phyloP scores from a whole-genome alignment of 805 yeast species.

The Candida alai region DNA sequence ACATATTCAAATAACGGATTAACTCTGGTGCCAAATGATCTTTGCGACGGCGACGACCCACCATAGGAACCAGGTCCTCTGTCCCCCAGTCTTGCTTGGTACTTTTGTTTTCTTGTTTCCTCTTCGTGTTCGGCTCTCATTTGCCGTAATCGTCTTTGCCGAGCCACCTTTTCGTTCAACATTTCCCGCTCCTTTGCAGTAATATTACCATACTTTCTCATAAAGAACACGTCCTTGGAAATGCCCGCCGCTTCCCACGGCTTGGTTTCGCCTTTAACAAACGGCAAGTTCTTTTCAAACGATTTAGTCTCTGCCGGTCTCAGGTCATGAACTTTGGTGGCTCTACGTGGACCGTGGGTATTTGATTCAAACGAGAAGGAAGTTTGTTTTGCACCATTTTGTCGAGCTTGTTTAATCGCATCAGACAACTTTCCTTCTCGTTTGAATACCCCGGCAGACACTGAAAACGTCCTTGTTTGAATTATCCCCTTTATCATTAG shows the following conservation, averaged over 20 bases:
- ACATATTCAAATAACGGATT: constrained; percentile 63
- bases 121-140: constrained; percentile 20
- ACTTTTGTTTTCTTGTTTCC: constrained; percentile 2
- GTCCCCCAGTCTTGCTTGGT: constrained; percentile 1
- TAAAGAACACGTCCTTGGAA: constrained; percentile 37
- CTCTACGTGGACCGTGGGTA: no score
- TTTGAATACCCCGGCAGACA: no score
- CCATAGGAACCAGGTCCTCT: not conserved
- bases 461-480: no score
- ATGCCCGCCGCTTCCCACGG: constrained; percentile 37
- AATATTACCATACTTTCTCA: constrained; percentile 31
- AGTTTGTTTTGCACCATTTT: no score
- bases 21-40: constrained; percentile 6
- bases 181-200: constrained; percentile 21
- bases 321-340: constrained; percentile 5
- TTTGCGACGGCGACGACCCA: not conserved
- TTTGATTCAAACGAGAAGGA: no score
- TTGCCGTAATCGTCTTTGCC: constrained; percentile 26
- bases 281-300: constrained; percentile 8
- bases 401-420: no score
- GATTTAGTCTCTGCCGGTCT: constrained; percentile 5
- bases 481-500: no score
- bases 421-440: no score
- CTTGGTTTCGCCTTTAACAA: constrained; percentile 3
- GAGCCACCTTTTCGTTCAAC: constrained; percentile 28